These are phyloP conservation scores for Friedmanniomyces simplex DNA, from an alignment of 495 filamentous ascomycete species.

Conservation along the genomic window DNA sequence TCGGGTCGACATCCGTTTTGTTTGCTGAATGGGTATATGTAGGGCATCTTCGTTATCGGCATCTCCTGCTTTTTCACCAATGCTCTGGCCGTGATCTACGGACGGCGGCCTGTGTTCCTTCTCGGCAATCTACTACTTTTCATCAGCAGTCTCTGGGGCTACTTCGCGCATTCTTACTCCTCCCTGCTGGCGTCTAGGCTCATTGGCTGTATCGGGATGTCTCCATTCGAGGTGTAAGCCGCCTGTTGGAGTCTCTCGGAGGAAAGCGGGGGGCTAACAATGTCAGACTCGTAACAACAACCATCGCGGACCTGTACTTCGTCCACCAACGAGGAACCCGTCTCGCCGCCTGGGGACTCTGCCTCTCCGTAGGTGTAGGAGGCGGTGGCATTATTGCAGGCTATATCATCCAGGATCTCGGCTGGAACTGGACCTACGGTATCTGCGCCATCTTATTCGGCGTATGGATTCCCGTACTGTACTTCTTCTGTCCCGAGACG, in stretches of 20 bases:
- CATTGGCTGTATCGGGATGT: slow-evolving; percentile 44
- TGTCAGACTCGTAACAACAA: slow-evolving; percentile 38
- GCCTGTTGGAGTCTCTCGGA: background rate
- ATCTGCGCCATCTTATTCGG: slow-evolving; percentile 46
- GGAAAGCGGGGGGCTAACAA: background rate
- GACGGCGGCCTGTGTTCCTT: slow-evolving; percentile 53
- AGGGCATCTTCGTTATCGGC: slow-evolving; percentile 40
- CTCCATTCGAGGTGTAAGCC: slow-evolving; percentile 42
- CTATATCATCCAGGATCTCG: slow-evolving; percentile 34
- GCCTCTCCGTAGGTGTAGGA: slow-evolving; percentile 38
- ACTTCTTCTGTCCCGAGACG: slow-evolving; percentile 45
- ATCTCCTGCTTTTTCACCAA: slow-evolving; percentile 49
- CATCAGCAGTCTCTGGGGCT: slow-evolving; percentile 50
- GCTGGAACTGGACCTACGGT: slow-evolving; percentile 46
- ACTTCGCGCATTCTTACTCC: slow-evolving; percentile 42
- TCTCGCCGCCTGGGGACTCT: slow-evolving; percentile 55
- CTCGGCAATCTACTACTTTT: slow-evolving; percentile 49
- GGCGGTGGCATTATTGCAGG: slow-evolving; percentile 24
- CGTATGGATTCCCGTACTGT: slow-evolving; percentile 35
- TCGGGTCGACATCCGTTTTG: background rate
- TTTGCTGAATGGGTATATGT: background rate
- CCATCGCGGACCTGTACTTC: slow-evolving; percentile 39
- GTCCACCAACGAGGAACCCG: slow-evolving; percentile 58
- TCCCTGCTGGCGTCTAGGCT: slow-evolving; percentile 45
- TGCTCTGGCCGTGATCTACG: slow-evolving; percentile 51